These are phyloP conservation scores for Paragyromitra xinjiangensis DNA, from an alignment of 495 filamentous ascomycete genomes.

Conservation along the genomic window DNA sequence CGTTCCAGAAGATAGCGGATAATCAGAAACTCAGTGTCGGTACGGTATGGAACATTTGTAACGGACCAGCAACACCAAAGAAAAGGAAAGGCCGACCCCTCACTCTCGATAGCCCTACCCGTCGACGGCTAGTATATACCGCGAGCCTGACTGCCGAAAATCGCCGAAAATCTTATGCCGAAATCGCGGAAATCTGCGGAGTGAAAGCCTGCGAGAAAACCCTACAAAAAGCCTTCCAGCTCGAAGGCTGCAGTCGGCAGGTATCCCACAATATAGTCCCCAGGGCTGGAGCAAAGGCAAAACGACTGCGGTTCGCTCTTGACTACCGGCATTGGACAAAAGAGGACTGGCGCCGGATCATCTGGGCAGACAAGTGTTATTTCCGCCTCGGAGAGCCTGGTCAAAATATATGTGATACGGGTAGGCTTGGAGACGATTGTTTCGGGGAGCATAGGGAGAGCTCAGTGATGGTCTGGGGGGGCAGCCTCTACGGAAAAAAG, in stretches of 20 bases:
- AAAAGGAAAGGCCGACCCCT: slow-evolving; percentile 8
- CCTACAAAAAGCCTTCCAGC: background rate
- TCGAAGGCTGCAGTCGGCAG: background rate
- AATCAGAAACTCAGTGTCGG: background rate
- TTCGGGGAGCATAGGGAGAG: slow-evolving; percentile 14
- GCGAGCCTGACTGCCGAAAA: background rate
- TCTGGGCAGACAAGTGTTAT: slow-evolving; percentile 37
- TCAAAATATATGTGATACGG: slow-evolving; percentile 8
- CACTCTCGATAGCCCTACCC: background rate
- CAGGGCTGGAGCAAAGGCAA: background rate
- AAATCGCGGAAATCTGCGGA: slow-evolving; percentile 4
- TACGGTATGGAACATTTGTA: slow-evolving; percentile 3
- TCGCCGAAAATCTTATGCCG: background rate
- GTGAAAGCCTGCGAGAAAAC: background rate
- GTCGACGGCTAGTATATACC: background rate
- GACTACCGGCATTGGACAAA: background rate
- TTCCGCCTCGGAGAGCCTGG: background rate
- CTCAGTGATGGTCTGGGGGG: slow-evolving; percentile 33
- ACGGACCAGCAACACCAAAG: background rate
- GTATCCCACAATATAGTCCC: background rate
- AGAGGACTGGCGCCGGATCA: background rate
- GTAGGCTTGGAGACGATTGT: slow-evolving; percentile 9
- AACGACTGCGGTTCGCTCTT: background rate
- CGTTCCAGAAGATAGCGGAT: background rate
- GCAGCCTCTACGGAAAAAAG: slow-evolving; percentile 13